Base-by-base conservation (phyloP, 2,329 filamentous ascomycete genomes). In the Colletotrichum navitas region DNA sequence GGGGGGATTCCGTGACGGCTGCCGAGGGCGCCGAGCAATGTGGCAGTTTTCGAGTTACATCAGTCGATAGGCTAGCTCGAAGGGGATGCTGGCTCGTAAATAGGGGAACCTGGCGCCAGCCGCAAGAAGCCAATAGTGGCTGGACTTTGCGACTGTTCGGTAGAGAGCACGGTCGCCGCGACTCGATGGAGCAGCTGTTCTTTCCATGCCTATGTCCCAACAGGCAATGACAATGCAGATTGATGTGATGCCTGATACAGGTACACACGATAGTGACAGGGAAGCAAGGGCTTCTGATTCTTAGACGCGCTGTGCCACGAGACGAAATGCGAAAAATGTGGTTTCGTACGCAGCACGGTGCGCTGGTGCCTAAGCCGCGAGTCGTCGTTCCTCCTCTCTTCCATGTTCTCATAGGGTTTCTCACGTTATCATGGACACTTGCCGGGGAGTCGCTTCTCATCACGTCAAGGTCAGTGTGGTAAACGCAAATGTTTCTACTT, bases 1-100 rank as follows among this genome's bases (percentile, higher is more conserved):
- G 62, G 66, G 68, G 69, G 66, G 29, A n/a, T 63, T 32, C 21
- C 29, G 54, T 52, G 65, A 63, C 58, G 68, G 68, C 58, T 60
- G 59, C 52, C 68, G 21, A 47, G 29, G 59, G 59, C 59, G 64
- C 41, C 36, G 59, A 51, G 59, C 24, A 54, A 63, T 59, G 59
- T 59, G 39, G 58, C 45, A 49, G n/a, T 32, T 41, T 32, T 45
- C 51, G 52, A 47, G 43, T 39, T 64, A 14, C 26, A 55, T 69
- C 52, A 45, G 65, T 32, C 47, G 65, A 69, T 18, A 54, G 56
- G 34, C 69, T 71, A 68, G 59, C 65, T 41, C 21, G 39, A 71
- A 69, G 14, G 36, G 47, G 60, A 41, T 41, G 24, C 51, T 63
- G 26, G 60, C n/a, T 41, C 18, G 11, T 18, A 21, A 64, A 52